Percentiles rank a stretch among this genome's conserved stretches.
Conservation (phyloP, 371 early-diverging fungal species). For the Capillidium heterosporum region DNA sequence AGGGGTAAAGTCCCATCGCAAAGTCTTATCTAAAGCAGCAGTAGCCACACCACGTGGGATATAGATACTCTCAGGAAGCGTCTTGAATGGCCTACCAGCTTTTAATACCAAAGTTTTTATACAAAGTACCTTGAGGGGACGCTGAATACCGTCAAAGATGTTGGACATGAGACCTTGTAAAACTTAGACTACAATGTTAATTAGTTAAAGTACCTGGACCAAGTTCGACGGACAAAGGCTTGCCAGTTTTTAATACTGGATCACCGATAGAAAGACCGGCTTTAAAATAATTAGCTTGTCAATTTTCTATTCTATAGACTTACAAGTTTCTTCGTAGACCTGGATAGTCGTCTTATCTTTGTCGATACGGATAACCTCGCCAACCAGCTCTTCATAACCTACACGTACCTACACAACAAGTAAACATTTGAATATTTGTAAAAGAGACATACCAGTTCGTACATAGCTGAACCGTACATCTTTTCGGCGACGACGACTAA, state of each 20-base stretch:
- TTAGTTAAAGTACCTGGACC: conserved; percentile 69
- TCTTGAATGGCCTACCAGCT: conserved; percentile 72
- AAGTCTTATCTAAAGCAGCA: conserved; percentile 82
- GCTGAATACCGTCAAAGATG: conserved; percentile 99
- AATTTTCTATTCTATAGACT: conserved; percentile 3
- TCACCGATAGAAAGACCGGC: conserved; percentile 98
- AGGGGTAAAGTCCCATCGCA: conserved; percentile 94
- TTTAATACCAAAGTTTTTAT: neutral
- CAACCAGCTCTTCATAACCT: conserved; percentile 93
- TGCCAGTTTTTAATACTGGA: conserved; percentile 93
- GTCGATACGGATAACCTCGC: conserved; percentile 99
- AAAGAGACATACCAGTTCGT: conserved; percentile 80
- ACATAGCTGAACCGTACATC: conserved; percentile 99
- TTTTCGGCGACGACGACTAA: conserved; percentile 96
- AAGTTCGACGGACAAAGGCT: conserved; percentile 97
- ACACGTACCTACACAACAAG: conserved; percentile 72
- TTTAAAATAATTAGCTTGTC: conserved; percentile 11
- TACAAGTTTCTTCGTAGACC: conserved; percentile 99
- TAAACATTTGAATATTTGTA: neutral
- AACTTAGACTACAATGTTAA: neutral
- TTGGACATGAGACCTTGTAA: conserved; percentile 77
- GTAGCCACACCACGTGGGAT: conserved; percentile 98
- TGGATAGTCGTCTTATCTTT: conserved; percentile 98
- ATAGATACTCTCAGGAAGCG: conserved; percentile 85
- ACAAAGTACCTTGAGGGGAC: conserved; percentile 76